These are phyloP conservation scores for Phytopythium sindhum DNA, from an alignment of 352 stramenopile genomes.

Conservation along the genomic window DNA sequence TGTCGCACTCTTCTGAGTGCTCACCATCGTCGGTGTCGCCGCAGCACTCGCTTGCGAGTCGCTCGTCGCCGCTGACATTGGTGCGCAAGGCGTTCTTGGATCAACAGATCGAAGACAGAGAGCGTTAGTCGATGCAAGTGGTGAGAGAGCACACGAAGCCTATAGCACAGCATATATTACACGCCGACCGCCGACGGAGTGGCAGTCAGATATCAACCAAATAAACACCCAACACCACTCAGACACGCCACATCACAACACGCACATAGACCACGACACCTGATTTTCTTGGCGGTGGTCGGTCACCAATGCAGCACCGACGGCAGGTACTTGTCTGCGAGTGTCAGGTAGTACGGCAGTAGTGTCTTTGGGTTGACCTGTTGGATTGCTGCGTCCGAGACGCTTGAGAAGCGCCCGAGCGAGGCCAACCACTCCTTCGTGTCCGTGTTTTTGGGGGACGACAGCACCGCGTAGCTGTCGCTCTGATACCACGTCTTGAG, in stretches of 20 bases:
- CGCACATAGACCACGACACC: not conserved
- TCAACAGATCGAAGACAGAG: not conserved
- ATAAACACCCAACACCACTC: not conserved
- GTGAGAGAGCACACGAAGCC: not conserved
- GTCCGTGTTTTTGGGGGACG: constrained; percentile 40
- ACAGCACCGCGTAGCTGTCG: constrained; percentile 46
- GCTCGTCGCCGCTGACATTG: not conserved
- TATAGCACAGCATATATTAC: not conserved
- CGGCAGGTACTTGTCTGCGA: constrained; percentile 74
- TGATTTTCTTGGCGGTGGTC: not conserved
- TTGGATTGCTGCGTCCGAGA: constrained; percentile 40
- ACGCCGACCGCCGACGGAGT: not conserved
- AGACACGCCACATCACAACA: not conserved
- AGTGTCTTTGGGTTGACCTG: constrained; percentile 28
- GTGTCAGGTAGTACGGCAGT: constrained; percentile 63
- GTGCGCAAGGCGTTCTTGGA: not conserved
- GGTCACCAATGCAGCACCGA: constrained; percentile 65
- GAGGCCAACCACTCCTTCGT: constrained; percentile 69
- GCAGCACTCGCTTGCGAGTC: not conserved
- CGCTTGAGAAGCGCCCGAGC: constrained; percentile 29
- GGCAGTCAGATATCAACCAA: not conserved
- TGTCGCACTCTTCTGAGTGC: not conserved
- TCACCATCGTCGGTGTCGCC: not conserved
- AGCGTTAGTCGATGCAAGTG: not conserved
- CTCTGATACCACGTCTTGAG: constrained; percentile 65